Evolutionary conservation across 306 rosid genomes (phyloP), one percentile per base, ranked within the genome.

Genomic region (Quercus alba): DNA sequence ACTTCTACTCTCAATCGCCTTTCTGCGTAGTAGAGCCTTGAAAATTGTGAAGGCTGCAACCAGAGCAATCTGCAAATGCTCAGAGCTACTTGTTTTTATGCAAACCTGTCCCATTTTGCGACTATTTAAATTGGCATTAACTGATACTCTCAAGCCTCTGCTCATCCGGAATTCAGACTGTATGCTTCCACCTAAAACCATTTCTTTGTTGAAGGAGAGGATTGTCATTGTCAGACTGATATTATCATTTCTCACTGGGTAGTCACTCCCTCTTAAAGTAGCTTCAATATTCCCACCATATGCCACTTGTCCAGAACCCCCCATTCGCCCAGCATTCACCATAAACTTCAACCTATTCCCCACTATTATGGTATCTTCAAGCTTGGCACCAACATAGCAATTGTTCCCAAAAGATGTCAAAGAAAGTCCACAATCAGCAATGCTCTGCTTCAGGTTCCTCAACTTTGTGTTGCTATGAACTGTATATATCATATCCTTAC

Each of bases 61-160:
- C 80, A 92, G 75, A 38, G 93, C 92, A 77, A 96, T 86, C 69
- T 88, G 99, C 82, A 91, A 81, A 88, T 93, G 92, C 82, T 93
- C 99, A 73, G 89, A 83, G 88, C 97, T 93, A 79, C 92, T 90
- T 14, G 76, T 80, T 81, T 91, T 96, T 30, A 93, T 77, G 83
- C 93, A 83, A 70, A 96, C 55, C 85, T 91, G 87, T 74, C 99
- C 99, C 98, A 91, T 96, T 81, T 87, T 88, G 67, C 86, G 98
- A 81, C 89, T 96, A 84, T 91, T 96, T 76, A 96, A 81, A 88
- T 90, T 91, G 76, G 93, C 97, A 81, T 89, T 89, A 46, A 91
- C 83, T 1, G 97, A 79, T 73, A 89, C 70, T 80, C 80, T 91
- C 86, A 84, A 58, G 88, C 81, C 88, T 77, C 94, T 85, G 77